Evolutionary conservation across 768 basidiomycete genomes (phyloP), one percentile per base, ranked within the genome.

Genomic region (Suillus decipiens): DNA sequence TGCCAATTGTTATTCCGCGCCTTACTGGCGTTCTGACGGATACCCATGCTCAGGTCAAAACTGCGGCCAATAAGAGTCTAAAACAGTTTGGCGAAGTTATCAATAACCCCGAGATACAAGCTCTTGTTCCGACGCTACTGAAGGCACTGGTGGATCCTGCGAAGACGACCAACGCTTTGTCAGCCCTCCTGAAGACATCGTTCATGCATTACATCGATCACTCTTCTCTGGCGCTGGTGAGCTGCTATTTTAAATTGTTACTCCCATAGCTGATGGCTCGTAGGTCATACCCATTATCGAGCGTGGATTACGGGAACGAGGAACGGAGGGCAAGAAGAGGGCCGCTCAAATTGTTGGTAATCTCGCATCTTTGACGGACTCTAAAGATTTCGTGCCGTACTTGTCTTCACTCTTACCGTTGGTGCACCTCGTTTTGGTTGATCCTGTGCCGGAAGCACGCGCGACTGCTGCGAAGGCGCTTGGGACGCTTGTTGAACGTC

Each of bases 11-110:
- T 74, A 96, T 99, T 60, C 97, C 97, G 8, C 88, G 91, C n/a
- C 79, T 99, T 31, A 97, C 96, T 22, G 92, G 89, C 5, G 95
- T 97, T 56, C 81, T 99, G 61, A 99, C 95, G 61, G 97, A 99
- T 75, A 96, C 97, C 6, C 97, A 99, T 79, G 89, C 95, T 15
- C 96, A 99, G 82, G 97, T 99, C 36, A 87, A 94, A 65, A 77
- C 86, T 8, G 88, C 96, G 2, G 97, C 96, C 17, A 99, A 98
- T 79, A 90, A 92, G 77, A 95, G 93, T 75, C 78, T 99, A 76
- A 98, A 99, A 75, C 92, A 93, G 72, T 99, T 99, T 73, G 97
- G 97, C 37, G 97, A 99, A 76, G 97, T 99, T 61, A 95, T 98
- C 72, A 95, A 84, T 75, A 99, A 99, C 70, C 97, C 97, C 0